Evolutionary conservation across 306 rosid species (phyloP), one percentile per base, ranked within the genome.

Genomic region (Ochetophila trinervis): DNA sequence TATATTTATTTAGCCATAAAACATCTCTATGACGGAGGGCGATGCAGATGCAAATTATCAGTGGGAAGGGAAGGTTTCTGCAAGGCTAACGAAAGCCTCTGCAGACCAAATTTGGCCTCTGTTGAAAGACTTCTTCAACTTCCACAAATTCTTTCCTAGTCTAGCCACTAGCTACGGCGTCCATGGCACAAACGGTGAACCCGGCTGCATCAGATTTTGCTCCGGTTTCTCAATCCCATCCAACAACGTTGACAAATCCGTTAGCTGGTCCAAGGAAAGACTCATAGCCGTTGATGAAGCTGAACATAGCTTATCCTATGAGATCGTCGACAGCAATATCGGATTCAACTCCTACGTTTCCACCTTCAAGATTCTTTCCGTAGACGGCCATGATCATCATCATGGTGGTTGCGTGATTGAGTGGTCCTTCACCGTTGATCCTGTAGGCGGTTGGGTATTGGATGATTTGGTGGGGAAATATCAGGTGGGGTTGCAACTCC

Each of bases 221-320:
- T 73, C 79, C 0, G 91, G 91, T 13, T 86, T 15, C 77, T 76
- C 88, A 6, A 77, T 86, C 44, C 80, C 50, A 67, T 27, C 8
- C 40, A 19, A 16, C 16, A n/a, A 8, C 45, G 45, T 10, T 1
- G 18, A 22, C 2, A 19, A 8, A 19, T 55, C 37, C 2, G 18
- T 72, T 15, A 74, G 78, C 74, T 90, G 91, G 91, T 75, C 86
- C 7, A 85, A 79, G 66, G 95, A 90, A 66, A 85, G 86, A 58
- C 56, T 87, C 0, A 21, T 76, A 3, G 81, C 76, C 69, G 62
- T 87, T 40, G 81, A 87, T 70, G 78, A 78, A 1, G 74, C 30
- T 51, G 69, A 63, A 6, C 60, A 58, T 4, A 22, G 34, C 12
- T n/a, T 90, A 0, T 63, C 54, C 56, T 90, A 85, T 36, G 88